Base-by-base conservation (phyloP, 352 stramenopile species). In the Globisporangium ultimum region DNA sequence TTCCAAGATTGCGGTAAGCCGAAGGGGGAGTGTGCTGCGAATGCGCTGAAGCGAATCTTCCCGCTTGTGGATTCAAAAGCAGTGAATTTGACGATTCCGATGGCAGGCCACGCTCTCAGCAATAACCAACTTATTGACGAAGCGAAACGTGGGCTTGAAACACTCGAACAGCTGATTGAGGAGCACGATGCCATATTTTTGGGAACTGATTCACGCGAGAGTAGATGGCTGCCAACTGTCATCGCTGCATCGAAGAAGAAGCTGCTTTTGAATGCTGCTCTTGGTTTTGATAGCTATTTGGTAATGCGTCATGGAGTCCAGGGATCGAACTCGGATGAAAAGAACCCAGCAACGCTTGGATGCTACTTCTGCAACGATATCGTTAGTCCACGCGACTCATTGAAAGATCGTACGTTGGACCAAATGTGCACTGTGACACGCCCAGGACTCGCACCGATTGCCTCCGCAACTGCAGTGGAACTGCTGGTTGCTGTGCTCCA, bases 311-410 rank as follows among this genome's bases (percentile, higher is more conserved):
- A 99, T 75, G 97, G 98, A 28, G 65, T 89, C 6, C 60, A 59
- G 8, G 38, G 38, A 45, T 41, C 52, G 61, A 53, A 59, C 3
- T 50, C 53, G 0, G 54, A 62, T 3, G 28, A 21, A 24, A 63
- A 51, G 3, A 61, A 60, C 1, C 28, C 58, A 40, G 71, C 60
- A 40, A 72, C 66, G 3, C 72, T 99, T 4, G 97, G 97, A 5
- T 99, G 97, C 68, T 99, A 99, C 73, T 99, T 99, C 71, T 99
- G 98, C 76, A 99, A 97, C 58, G 97, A 99, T 73, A 91, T 99
- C 24, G 96, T 99, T 18, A 98, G 97, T 57, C 97, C 98, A 4
- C 91, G 95, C 24, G 98, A 99, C 69, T 99, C 96, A 22, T 85
- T 96, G 21, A 95, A 91, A 21, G 97, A 99, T 68, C 90, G 97